Conservation (phyloP, 371 early-diverging fungal species). For the Coemansia sp. region DNA sequence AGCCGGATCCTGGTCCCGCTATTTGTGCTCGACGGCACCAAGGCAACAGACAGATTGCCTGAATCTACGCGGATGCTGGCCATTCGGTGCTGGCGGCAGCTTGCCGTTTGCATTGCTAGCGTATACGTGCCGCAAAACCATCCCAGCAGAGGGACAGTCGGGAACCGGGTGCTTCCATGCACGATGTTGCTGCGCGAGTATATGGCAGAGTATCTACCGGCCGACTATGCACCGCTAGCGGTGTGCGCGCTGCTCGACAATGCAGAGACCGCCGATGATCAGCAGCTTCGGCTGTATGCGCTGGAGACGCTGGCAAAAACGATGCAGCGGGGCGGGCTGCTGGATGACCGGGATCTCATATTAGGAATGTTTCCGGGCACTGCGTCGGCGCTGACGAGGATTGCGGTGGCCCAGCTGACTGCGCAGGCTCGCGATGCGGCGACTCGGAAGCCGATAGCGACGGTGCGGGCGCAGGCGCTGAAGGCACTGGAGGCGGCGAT, state of each 20-base stretch:
- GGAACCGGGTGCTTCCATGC: not conserved
- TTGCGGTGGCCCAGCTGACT: constrained; percentile 30
- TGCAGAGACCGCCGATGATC: constrained; percentile 23
- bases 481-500: constrained; percentile 5
- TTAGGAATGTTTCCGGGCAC: constrained; percentile 25
- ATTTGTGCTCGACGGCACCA: constrained; percentile 1
- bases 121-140: constrained; percentile 25
- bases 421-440: not conserved
- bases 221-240: constrained; percentile 26
- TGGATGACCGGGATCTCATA: not conserved
- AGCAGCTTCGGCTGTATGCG: constrained; percentile 12
- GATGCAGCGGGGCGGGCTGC: not conserved
- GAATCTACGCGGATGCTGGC: constrained; percentile 29
- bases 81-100: constrained; percentile 29
- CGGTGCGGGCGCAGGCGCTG: constrained; percentile 22
- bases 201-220: constrained; percentile 2
- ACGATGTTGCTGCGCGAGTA: constrained; percentile 9
- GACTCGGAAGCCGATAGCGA: constrained; percentile 8
- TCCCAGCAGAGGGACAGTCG: not conserved
- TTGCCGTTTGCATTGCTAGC: not conserved
- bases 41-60: not conserved
- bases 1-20: constrained; percentile 20
- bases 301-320: constrained; percentile 17
- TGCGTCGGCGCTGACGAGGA: constrained; percentile 26
- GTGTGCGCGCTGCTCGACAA: constrained; percentile 35